Conservation (phyloP, 306 rosid genomes). For the Cicer chorassanicum region DNA sequence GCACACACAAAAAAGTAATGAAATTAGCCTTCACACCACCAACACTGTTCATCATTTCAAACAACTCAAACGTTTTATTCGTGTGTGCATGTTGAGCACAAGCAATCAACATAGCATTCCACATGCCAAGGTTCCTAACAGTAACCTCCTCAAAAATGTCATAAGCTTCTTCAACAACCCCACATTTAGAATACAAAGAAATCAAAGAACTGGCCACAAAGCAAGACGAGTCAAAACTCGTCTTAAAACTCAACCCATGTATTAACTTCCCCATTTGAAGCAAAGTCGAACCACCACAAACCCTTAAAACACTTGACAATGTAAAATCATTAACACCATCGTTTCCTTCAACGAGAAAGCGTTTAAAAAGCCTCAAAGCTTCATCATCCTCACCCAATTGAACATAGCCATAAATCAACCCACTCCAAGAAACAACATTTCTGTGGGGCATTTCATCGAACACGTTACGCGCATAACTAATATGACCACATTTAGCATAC, state of each 20-base stretch:
- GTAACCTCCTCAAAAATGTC: constrained; percentile 64
- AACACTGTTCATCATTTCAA: constrained; percentile 54
- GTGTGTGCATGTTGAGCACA: constrained; percentile 88
- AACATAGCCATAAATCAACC: constrained; percentile 78
- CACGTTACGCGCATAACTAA: constrained; percentile 55
- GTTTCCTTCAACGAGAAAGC: constrained; percentile 48
- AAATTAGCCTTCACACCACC: constrained; percentile 87
- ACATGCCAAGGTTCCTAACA: constrained; percentile 75
- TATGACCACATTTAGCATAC: constrained; percentile 69
- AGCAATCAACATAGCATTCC: constrained; percentile 88
- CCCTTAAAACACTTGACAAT: constrained; percentile 74
- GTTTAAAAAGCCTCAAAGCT: constrained; percentile 66
- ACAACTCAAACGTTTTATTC: constrained; percentile 58
- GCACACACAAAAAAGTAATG: constrained; percentile 75
- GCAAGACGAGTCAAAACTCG: constrained; percentile 66
- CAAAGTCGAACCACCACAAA: constrained; percentile 66
- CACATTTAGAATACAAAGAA: constrained; percentile 76
- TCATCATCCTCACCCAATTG: constrained; percentile 71
- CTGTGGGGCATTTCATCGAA: constrained; percentile 74
- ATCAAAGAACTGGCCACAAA: constrained; percentile 85
- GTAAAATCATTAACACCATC: constrained; percentile 82
- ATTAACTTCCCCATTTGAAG: constrained; percentile 78
- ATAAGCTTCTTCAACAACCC: constrained; percentile 75
- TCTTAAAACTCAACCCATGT: constrained; percentile 78
- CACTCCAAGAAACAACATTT: constrained; percentile 89